Percentiles rank a stretch among this genome's conserved stretches.
Evolutionary conservation across 371 early-diverging fungal species (phyloP).

Genomic region (Mortierella sp.): DNA sequence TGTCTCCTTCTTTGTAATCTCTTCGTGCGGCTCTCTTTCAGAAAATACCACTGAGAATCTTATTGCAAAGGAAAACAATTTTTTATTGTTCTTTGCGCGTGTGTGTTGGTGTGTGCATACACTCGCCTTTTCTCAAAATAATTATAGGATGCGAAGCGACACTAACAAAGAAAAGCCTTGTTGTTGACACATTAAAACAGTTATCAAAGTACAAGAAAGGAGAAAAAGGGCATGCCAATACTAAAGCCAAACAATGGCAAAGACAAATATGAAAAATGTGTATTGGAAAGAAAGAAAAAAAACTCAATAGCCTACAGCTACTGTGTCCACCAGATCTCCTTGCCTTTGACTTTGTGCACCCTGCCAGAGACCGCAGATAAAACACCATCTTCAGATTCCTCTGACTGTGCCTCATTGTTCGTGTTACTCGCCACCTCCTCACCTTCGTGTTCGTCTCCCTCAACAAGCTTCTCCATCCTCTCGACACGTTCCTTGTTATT

Average conservation of each 20-base stretch:
- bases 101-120: too few species aligned
- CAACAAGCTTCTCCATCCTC: constrained; percentile 1
- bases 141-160: too few species aligned
- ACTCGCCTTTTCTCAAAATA: too few species aligned
- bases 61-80: too few species aligned
- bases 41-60: too few species aligned
- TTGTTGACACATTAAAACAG: too few species aligned
- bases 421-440: background rate
- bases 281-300: background rate
- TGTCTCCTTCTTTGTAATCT: background rate
- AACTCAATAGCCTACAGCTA: background rate
- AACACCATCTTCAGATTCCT: constrained; percentile 17
- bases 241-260: background rate
- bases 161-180: too few species aligned
- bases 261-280: background rate
- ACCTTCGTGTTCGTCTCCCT: background rate
- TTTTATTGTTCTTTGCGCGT: too few species aligned
- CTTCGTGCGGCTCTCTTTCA: background rate
- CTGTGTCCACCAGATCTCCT: constrained; percentile 40
- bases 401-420: background rate
- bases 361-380: constrained; percentile 20
- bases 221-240: too few species aligned
- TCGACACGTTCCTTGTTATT: background rate
- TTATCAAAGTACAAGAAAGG: background rate
- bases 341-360: constrained; percentile 29